phyloP scores from a whole-genome alignment of 225 moss, liverwort and hornwort genomes.

The Physcomitrium patens region DNA sequence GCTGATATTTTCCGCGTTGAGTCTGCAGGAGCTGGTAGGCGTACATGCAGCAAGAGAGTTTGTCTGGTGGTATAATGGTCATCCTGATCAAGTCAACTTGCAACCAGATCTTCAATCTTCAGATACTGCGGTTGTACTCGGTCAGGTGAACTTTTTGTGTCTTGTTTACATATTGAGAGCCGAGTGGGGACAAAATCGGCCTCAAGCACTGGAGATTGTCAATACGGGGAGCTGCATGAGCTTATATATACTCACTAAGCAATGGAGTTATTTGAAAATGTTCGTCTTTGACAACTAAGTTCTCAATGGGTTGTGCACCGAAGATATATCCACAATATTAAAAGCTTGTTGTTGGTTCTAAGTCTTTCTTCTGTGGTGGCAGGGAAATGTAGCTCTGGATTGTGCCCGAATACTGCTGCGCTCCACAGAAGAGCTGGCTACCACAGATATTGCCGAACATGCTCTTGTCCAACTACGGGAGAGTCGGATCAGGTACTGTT shows the following conservation, averaged over 20 bases:
- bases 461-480: constrained; percentile 71
- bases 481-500: constrained; percentile 78
- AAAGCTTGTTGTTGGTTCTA: constrained; percentile 14
- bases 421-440: constrained; percentile 63
- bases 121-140: constrained; percentile 87
- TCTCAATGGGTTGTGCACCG: background rate
- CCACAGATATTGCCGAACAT: constrained; percentile 88
- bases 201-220: background rate
- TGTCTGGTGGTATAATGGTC: constrained; percentile 99
- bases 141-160: constrained; percentile 58
- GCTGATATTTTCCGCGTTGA: constrained; percentile 10
- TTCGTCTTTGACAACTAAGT: constrained; percentile 1
- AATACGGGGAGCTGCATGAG: background rate
- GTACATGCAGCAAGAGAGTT: constrained; percentile 95
- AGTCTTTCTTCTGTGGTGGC: constrained; percentile 26
- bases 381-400: constrained; percentile 98
- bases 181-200: background rate
- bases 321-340: background rate
- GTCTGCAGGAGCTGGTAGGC: constrained; percentile 68
- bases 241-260: constrained; percentile 4
- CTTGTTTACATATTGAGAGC: constrained; percentile 14
- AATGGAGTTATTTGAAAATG: constrained; percentile 5
- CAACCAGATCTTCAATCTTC: constrained; percentile 79
- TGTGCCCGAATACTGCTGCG: constrained; percentile 89
- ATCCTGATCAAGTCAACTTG: constrained; percentile 79